These are phyloP conservation scores for Toxoplasma gondii DNA, from an alignment of 169 alveolate species.

Conservation along the genomic window DNA sequence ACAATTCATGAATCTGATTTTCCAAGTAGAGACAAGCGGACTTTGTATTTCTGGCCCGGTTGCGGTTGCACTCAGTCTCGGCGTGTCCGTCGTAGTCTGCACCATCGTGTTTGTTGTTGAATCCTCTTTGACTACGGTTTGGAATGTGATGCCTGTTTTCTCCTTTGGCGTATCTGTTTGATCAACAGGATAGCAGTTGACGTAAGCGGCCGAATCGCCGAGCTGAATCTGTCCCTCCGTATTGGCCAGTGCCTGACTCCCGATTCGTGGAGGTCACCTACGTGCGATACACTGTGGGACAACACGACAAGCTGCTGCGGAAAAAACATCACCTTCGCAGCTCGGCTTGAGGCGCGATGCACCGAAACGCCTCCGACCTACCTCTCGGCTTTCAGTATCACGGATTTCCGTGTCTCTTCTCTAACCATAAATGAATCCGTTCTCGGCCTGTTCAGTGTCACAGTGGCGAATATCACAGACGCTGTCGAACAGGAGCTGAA, in stretches of 20 bases:
- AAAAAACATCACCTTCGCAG: conserved; percentile 27
- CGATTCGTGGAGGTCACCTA: conserved; percentile 15
- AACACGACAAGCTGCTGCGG: conserved; percentile 66
- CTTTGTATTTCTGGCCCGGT: no score
- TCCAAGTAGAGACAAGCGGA: no score
- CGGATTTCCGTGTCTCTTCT: conserved; percentile 28
- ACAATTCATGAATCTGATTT: no score
- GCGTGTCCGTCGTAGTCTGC: no score
- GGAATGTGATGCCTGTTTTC: background rate
- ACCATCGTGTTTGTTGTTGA: no score
- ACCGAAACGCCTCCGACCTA: background rate
- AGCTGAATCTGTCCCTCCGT: conserved; percentile 52
- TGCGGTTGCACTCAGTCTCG: no score
- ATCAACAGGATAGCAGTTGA: background rate
- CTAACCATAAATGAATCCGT: conserved; percentile 47
- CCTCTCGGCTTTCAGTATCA: background rate
- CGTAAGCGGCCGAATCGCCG: background rate
- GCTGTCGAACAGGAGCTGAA: conserved; percentile 49
- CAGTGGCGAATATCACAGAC: conserved; percentile 54
- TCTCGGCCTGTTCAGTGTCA: conserved; percentile 49
- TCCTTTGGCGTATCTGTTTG: background rate
- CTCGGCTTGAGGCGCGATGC: conserved; percentile 16
- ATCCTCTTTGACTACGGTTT: background rate
- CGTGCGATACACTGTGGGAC: conserved; percentile 63
- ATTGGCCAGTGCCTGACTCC: conserved; percentile 58